Evolutionary conservation across 106 monocot species (phyloP).

Genomic region (Dioscorea zingiberensis): DNA sequence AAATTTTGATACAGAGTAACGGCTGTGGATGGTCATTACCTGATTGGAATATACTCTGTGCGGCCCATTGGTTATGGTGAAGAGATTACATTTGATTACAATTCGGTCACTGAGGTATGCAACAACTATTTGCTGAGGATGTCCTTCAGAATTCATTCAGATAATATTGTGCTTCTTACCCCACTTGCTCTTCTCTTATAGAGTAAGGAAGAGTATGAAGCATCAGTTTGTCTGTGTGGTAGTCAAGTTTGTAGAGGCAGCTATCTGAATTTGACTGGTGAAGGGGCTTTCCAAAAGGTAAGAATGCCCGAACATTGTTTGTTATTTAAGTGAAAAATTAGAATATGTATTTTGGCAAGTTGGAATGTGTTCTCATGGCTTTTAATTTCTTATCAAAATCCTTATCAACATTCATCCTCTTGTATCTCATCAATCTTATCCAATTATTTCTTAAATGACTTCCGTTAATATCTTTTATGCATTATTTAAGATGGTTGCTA

Average conservation of each 20-base stretch:
- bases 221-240: constrained; percentile 97
- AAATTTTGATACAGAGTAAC: constrained; percentile 59
- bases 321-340: too few species aligned
- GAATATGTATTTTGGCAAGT: too few species aligned
- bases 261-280: constrained; percentile 88
- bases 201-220: constrained; percentile 99
- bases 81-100: constrained; percentile 99
- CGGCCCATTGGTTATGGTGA: constrained; percentile 88
- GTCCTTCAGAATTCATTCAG: constrained; percentile 5
- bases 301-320: too few species aligned
- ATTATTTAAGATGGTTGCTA: neutral
- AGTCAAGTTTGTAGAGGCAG: constrained; percentile 96
- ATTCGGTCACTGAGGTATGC: constrained; percentile 63
- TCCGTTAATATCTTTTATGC: too few species aligned
- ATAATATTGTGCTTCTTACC: constrained; percentile 3
- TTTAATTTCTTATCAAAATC: too few species aligned
- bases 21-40: constrained; percentile 98
- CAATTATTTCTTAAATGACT: too few species aligned
- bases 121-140: too few species aligned
- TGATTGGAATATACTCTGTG: constrained; percentile 93
- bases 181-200: constrained; percentile 19
- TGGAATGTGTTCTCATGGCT: too few species aligned
- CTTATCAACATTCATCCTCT: too few species aligned
- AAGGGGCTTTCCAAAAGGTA: constrained; percentile 94
- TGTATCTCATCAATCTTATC: too few species aligned